Base-by-base conservation (phyloP, 805 yeast species). In the Wickerhamiella lipophila region DNA sequence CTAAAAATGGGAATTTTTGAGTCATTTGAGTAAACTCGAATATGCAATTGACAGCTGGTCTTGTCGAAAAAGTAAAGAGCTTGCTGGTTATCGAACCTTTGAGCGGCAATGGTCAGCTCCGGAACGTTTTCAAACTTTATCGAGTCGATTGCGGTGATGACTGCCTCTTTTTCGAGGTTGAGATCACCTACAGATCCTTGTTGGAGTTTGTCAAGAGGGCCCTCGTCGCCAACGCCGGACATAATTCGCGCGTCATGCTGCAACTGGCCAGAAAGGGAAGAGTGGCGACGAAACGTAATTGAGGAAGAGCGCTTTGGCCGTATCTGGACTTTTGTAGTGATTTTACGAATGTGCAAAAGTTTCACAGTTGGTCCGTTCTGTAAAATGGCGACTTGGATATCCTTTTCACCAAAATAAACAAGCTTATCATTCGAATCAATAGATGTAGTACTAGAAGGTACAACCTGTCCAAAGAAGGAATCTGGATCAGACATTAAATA, bases 401-500 rank as follows among this genome's bases (percentile, higher is more conserved):
- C 62, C 2, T 59, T 49, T 4, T 54, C 50, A 0, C 86, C 87
- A 57, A 79, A 80, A 34, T 68, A 63, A 22, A 80, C 58, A 26
- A 83, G 60, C 47, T 70, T 72, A 57, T 83, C 92, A 43, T 68
- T 65, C 1, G 75, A 62, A 0, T 83, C 71, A 25, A 83, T 74
- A 2, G 77, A 74, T 0, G 85, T 74, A 0, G 82, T 78, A 1
- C 87, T 77, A 0, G 86, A 77, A 0, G 89, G 78, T 0, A 78
- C 77, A 3, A 86, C 74, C 3, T 77, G 67, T 2, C 94, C 86
- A 50, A 83, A 71, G 3, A 84, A 92, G 1, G 77, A 75, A 52
- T 81, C 65, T 0, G 95, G 89, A 59, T 84, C 94, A 1, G 78
- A 71, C 51, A 86, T 60, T 0, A 94, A 78, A 47, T 85, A 68